Percentiles rank a stretch among this genome's conserved stretches.
phyloP scores from a whole-genome alignment of 768 basidiomycete species.

The Calocybe gangraenosa region DNA sequence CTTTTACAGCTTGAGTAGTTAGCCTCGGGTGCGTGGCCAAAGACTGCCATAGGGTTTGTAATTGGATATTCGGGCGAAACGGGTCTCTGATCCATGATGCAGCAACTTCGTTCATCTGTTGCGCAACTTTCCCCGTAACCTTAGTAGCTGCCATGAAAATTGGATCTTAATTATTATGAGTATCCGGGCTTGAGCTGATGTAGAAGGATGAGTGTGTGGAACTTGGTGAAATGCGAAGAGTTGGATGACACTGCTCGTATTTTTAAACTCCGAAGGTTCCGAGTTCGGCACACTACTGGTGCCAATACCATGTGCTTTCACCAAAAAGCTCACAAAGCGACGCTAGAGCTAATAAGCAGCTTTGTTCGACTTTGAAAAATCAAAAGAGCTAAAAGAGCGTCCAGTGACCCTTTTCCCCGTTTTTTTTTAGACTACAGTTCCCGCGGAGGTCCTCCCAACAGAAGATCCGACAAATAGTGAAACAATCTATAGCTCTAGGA shows the following conservation, averaged over 20 bases:
- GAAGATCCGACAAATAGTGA: no score
- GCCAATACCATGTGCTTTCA: not conserved
- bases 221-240: not conserved
- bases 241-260: not conserved
- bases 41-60: conserved; percentile 59
- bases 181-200: not conserved
- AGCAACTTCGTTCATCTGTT: conserved; percentile 53
- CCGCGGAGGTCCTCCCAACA: no score
- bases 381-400: no score
- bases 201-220: not conserved
- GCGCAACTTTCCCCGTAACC: conserved; percentile 32
- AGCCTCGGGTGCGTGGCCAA: conserved; percentile 68
- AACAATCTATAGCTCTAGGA: no score
- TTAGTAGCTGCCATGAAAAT: conserved; percentile 19
- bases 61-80: conserved; percentile 73
- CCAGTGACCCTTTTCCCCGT: no score
- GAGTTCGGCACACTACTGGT: not conserved
- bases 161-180: not conserved
- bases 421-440: no score
- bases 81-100: conserved; percentile 67
- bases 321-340: not conserved
- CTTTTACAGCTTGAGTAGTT: conserved; percentile 54
- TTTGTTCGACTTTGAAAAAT: no score
- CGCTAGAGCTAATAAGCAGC: no score
- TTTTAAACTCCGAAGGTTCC: conserved; percentile 12